Percentiles rank a stretch among this genome's conserved stretches.
Conservation (phyloP, 495 filamentous ascomycete genomes). For the Podospora pseudopauciseta region DNA sequence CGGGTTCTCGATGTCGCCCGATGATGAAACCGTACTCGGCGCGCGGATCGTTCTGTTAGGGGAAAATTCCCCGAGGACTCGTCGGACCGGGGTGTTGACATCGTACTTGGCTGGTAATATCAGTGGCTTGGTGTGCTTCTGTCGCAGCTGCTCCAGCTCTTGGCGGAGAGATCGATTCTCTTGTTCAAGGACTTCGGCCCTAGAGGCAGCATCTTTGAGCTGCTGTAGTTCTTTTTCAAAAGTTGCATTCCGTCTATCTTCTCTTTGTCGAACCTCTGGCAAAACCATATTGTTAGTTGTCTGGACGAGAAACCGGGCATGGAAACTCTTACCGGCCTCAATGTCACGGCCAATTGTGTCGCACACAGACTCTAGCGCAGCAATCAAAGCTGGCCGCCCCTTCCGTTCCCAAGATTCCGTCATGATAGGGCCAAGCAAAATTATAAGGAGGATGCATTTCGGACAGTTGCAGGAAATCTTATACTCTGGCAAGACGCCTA, state of each 20-base stretch:
- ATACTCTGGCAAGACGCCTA: not conserved
- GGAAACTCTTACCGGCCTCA: conserved; percentile 26
- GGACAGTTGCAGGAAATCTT: not conserved
- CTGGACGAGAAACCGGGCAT: conserved; percentile 10
- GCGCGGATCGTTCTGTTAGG: conserved; percentile 17
- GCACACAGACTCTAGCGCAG: conserved; percentile 39
- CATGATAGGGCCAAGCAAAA: not conserved
- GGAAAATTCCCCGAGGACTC: conserved; percentile 22
- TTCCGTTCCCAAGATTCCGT: conserved; percentile 42
- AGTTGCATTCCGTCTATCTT: conserved; percentile 16
- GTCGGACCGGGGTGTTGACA: not conserved
- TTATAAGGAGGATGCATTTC: not conserved
- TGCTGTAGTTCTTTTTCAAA: conserved; percentile 29
- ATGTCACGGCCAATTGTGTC: conserved; percentile 38
- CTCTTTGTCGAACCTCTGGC: conserved; percentile 24
- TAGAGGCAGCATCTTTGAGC: conserved; percentile 27
- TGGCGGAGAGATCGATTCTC: conserved; percentile 36
- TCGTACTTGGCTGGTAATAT: not conserved
- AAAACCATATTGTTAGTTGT: not conserved
- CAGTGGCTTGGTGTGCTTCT: conserved; percentile 3
- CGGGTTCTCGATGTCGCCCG: not conserved
- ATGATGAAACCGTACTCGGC: not conserved
- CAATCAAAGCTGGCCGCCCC: conserved; percentile 39
- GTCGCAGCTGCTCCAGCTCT: conserved; percentile 33
- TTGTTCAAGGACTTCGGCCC: conserved; percentile 28